phyloP scores from a whole-genome alignment of 2,329 filamentous ascomycete species.

The Fusarium fujikuroi region DNA sequence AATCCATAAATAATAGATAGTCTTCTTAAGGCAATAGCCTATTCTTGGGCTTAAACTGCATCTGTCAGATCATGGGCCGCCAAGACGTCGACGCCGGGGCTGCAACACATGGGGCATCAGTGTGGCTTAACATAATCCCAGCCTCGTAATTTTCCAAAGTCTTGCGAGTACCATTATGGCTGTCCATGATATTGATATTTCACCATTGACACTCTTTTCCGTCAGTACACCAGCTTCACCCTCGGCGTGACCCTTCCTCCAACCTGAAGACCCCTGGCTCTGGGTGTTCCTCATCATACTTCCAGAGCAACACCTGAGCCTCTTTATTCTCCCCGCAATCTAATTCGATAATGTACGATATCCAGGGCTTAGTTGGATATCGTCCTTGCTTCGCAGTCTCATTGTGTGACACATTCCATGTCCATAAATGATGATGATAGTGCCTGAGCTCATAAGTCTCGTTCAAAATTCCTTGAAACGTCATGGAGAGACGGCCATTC shows the following conservation, averaged over 20 bases:
- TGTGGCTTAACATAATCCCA: no score
- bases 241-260: background rate
- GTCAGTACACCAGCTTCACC: no score
- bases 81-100: no score
- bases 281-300: background rate
- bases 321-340: rapidly evolving
- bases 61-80: no score
- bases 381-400: background rate
- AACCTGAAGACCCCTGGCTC: rapidly evolving
- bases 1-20: no score
- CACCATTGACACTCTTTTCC: no score
- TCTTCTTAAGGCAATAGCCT: no score
- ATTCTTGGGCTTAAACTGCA: no score
- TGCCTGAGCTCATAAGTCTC: background rate
- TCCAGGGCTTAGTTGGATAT: background rate
- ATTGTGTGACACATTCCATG: background rate
- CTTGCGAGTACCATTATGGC: no score
- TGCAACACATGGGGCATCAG: no score
- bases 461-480: rapidly evolving
- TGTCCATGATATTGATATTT: no score
- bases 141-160: no score
- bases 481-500: background rate
- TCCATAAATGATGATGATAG: background rate
- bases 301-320: background rate
- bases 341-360: background rate